Base-by-base conservation (phyloP, 805 yeast genomes). In the Metschnikowia lochheadii region DNA sequence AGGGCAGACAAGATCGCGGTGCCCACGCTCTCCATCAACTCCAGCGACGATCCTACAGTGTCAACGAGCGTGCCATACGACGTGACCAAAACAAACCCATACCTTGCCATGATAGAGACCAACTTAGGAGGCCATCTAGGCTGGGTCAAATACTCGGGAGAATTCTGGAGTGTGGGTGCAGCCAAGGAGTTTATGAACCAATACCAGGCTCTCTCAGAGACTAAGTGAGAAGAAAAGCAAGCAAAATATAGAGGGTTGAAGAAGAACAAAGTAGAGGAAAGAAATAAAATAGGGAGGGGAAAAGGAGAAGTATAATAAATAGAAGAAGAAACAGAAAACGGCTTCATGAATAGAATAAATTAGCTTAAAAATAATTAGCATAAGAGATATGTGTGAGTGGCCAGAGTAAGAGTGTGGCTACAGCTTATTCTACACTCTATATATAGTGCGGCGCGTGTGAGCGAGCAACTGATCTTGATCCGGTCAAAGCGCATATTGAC, bases 81-180 rank as follows among this genome's bases (percentile, higher is more conserved):
- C 52, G 75, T 79, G 18, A 55, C 60, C 37, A 55, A 62, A 31
- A 34, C 49, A 15, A 87, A 87, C 60, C 94, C 95, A 1, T 81
- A 77, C 61, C 67, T 81, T 33, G 67, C 78, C 40, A 56, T 84
- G 59, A 72, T 83, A 5, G 77, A 82, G 51, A 84, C 91, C 6
- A 74, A 78, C 39, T 72, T 79, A 47, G 96, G 96, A 6, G 95
- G 96, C 1, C 96, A 88, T 66, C 75, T 88, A 48, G 94, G 88
- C n/a, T 88, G 85, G 85, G 88, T 82, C 53, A 73, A 77, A 55
- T 67, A 73, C 44, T 69, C 75, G 23, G 85, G 86, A 23, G 72
- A 73, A 39, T 79, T 89, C 58, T 89, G 96, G 96, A 56, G 72
- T 49, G 73, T 68, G 6, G 64, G 63, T 48, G 68, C 69, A 13